Percentiles rank a stretch among this genome's conserved stretches.
Evolutionary conservation across 1,139 yeast species (phyloP).

Genomic region (Geotrichum macrosporum): DNA sequence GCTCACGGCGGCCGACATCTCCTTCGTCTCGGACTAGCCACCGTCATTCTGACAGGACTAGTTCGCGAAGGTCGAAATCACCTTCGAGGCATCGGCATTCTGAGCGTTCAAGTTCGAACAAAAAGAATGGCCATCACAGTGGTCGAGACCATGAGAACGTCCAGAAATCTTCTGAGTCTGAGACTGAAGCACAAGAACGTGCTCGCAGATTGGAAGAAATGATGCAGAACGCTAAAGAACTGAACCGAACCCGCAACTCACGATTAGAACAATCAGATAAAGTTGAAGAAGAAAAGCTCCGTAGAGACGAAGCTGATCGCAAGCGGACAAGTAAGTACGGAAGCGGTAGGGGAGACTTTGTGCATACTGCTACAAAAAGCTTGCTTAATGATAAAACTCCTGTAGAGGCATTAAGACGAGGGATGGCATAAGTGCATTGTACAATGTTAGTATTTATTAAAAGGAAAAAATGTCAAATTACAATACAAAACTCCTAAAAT

Average conservation of each 20-base stretch:
- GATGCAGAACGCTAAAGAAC: conserved; percentile 58
- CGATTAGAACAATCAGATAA: conserved; percentile 55
- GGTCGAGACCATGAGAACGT: too few species aligned
- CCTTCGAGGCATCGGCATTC: too few species aligned
- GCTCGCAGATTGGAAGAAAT: conserved; percentile 50
- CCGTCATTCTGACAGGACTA: too few species aligned
- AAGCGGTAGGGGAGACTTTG: conserved; percentile 42
- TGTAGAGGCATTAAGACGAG: conserved; percentile 6
- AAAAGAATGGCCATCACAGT: too few species aligned
- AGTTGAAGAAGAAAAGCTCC: conserved; percentile 68
- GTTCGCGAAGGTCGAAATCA: too few species aligned
- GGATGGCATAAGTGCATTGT: conserved; percentile 7
- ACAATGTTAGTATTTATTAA: too few species aligned
- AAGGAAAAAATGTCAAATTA: not conserved
- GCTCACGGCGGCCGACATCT: too few species aligned
- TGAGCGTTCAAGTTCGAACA: too few species aligned
- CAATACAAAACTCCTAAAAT: not conserved
- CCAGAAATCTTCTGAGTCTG: not conserved
- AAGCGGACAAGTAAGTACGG: conserved; percentile 69
- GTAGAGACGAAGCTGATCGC: conserved; percentile 66
- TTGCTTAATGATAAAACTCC: conserved; percentile 5
- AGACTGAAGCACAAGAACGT: conserved; percentile 25
- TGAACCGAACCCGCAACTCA: conserved; percentile 49
- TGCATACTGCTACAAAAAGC: conserved; percentile 16
- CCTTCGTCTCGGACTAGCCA: too few species aligned